phyloP scores from a whole-genome alignment of 1,139 yeast species.

The Keqinozyma sinolaborantium region DNA sequence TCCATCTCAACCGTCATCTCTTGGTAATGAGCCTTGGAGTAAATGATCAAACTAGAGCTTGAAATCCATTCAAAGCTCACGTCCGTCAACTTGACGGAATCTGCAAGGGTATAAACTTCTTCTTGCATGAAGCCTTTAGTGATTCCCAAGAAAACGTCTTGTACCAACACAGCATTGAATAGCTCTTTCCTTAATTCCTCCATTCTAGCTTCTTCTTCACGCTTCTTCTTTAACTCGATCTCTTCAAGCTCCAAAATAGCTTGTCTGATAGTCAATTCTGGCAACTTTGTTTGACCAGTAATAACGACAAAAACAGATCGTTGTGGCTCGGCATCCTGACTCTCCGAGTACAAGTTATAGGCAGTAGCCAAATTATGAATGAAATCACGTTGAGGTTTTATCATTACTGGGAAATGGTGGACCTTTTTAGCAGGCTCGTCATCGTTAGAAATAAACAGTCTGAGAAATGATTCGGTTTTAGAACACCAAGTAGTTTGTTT shows the following conservation, averaged over 20 bases:
- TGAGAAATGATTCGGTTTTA: slow-evolving; percentile 53
- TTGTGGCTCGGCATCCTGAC: slow-evolving; percentile 80
- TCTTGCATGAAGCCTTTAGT: slow-evolving; percentile 26
- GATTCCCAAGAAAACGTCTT: slow-evolving; percentile 53
- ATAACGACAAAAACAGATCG: slow-evolving; percentile 64
- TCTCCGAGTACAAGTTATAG: slow-evolving; percentile 60
- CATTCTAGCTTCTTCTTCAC: slow-evolving; percentile 15
- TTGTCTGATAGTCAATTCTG: slow-evolving; percentile 28
- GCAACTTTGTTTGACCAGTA: slow-evolving; percentile 30
- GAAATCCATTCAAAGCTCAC: slow-evolving; percentile 36
- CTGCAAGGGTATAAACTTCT: slow-evolving; percentile 22
- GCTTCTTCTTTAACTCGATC: slow-evolving; percentile 18
- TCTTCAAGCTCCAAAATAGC: slow-evolving; percentile 20
- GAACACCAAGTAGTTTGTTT: slow-evolving; percentile 64
- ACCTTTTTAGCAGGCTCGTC: slow-evolving; percentile 16
- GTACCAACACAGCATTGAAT: slow-evolving; percentile 54
- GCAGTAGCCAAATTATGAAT: slow-evolving; percentile 64
- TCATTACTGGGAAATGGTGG: slow-evolving; percentile 73
- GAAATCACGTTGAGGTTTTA: slow-evolving; percentile 62
- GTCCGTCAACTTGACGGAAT: slow-evolving; percentile 12
- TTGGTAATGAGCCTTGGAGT: slow-evolving; percentile 22
- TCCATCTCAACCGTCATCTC: slow-evolving; percentile 27
- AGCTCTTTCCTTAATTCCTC: slow-evolving; percentile 10
- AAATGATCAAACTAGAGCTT: slow-evolving; percentile 42
- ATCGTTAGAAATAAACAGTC: slow-evolving; percentile 42